These are phyloP conservation scores for Rosa lucieae DNA, from an alignment of 306 rosid genomes.

Conservation along the genomic window DNA sequence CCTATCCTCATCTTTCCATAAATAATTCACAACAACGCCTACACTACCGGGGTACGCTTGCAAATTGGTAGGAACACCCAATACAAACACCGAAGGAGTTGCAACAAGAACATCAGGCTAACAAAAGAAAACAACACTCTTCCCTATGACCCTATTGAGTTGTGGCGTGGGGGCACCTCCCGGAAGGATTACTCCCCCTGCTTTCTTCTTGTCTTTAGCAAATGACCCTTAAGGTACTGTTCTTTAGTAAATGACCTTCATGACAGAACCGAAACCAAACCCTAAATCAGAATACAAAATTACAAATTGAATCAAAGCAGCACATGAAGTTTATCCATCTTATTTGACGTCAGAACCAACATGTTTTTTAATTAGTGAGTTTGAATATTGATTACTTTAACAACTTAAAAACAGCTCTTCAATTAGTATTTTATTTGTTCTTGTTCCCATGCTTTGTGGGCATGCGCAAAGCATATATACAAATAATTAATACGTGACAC, in stretches of 20 bases:
- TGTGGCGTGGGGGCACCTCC: neutral
- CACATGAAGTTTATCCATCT: neutral
- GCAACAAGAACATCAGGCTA: neutral
- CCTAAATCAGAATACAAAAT: neutral
- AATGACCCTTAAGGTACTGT: too few relatives aligned
- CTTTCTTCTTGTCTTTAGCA: neutral
- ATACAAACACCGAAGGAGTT: too few relatives aligned
- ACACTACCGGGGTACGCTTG: too few relatives aligned
- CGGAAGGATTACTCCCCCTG: neutral
- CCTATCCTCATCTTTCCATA: neutral
- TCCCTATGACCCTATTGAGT: neutral
- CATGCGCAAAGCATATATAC: neutral
- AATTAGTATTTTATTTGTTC: neutral
- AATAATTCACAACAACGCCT: neutral
- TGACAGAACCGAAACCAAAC: neutral
- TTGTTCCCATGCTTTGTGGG: slow-evolving; percentile 4
- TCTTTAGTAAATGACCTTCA: neutral
- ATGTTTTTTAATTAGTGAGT: neutral
- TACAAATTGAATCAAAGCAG: neutral
- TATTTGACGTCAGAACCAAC: neutral
- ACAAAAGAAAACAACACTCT: neutral
- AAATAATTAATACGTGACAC: neutral
- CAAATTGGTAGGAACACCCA: too few relatives aligned
- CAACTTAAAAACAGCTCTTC: neutral
- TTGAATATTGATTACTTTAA: neutral